A percentile compares a stretch with the other conserved stretches of the same genome.
phyloP scores from a whole-genome alignment of 2,329 filamentous ascomycete species.

The Fusarium floridanum region DNA sequence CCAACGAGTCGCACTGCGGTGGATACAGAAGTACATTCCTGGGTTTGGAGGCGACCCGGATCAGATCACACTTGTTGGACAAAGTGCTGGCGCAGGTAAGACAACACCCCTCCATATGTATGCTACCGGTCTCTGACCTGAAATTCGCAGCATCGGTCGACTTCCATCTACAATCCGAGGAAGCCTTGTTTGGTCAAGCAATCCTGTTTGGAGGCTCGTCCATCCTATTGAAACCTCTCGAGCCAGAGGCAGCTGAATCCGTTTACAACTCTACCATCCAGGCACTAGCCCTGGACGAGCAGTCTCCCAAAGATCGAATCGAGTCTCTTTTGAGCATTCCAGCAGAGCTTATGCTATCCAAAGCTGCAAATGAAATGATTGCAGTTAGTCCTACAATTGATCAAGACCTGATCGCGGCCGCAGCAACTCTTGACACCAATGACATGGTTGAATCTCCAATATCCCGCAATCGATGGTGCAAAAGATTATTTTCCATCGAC shows the following conservation, averaged over 20 bases:
- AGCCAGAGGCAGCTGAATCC: neutral
- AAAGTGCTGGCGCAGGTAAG: neutral
- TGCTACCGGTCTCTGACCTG: neutral
- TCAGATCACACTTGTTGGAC: neutral
- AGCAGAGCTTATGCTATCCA: neutral
- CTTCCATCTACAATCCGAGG: neutral
- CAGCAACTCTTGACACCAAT: neutral
- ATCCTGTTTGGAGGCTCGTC: neutral
- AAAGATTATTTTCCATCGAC: neutral
- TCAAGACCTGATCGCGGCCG: neutral
- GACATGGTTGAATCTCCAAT: neutral
- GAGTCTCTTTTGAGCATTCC: neutral
- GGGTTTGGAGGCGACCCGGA: neutral
- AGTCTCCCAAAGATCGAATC: neutral
- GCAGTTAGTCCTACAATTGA: neutral
- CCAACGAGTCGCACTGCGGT: neutral
- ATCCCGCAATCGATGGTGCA: neutral
- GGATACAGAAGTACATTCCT: neutral
- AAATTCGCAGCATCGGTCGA: neutral
- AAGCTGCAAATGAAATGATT: neutral
- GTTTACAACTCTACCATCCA: neutral
- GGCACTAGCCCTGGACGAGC: neutral
- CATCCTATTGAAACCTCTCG: neutral
- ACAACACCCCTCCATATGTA: neutral
- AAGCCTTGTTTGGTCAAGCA: neutral